Evolutionary conservation across 192 early-diverging fungal species (phyloP).

Genomic region (Backusella mclennaniae): DNA sequence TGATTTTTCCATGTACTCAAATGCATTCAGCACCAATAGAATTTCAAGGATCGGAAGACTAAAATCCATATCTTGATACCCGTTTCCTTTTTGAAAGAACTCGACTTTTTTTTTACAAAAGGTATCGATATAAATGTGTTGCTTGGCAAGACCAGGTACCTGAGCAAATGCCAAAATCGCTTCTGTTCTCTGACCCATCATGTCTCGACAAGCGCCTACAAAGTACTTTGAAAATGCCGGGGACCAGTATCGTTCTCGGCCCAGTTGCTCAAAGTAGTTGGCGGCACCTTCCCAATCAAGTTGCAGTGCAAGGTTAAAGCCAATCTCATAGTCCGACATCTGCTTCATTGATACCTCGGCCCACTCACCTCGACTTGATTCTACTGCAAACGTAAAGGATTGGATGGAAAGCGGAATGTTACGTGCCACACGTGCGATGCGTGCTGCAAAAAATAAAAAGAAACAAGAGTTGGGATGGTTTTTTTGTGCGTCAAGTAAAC

Average conservation of each 20-base stretch:
- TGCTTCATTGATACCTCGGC: conserved; percentile 40
- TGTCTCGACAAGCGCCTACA: conserved; percentile 40
- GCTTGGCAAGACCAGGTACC: conserved; percentile 35
- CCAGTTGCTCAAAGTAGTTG: conserved; percentile 39
- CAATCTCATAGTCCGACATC: conserved; percentile 46
- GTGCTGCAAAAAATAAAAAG: conserved; percentile 47
- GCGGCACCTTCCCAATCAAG: conserved; percentile 44
- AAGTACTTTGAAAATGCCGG: conserved; percentile 47
- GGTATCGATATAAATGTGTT: conserved; percentile 18
- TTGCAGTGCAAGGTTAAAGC: conserved; percentile 44
- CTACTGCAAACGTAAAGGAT: conserved; percentile 21
- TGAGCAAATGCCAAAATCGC: conserved; percentile 63
- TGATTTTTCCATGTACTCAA: conserved; percentile 41
- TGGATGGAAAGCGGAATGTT: conserved; percentile 24
- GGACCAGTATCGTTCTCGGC: conserved; percentile 43
- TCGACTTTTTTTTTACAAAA: conserved; percentile 13
- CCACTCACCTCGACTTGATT: conserved; percentile 23
- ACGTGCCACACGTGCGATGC: conserved; percentile 37
- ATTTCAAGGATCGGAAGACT: conserved; percentile 45
- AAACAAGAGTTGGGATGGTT: conserved; percentile 42
- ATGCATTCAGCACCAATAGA: conserved; percentile 46
- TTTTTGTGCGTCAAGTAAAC: conserved; percentile 21
- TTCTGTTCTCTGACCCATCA: conserved; percentile 62
- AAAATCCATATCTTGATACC: conserved; percentile 31
- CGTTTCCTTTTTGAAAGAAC: background rate